A percentile compares a stretch with the other conserved stretches of the same genome.
These are phyloP conservation scores for Vigna unguiculata DNA, from an alignment of 306 rosid genomes.

Conservation along the genomic window DNA sequence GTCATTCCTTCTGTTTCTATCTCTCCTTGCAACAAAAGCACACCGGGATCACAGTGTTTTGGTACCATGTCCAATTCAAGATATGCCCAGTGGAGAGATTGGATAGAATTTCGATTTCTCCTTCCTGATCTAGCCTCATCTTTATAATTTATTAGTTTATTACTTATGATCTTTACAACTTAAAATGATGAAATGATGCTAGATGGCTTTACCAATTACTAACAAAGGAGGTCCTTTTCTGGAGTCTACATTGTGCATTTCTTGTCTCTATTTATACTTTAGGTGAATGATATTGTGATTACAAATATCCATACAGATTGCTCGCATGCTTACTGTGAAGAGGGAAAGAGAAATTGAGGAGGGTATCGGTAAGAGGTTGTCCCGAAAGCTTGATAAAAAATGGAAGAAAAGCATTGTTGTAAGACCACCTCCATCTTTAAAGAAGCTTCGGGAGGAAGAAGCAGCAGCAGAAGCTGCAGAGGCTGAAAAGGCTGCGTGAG, in stretches of 20 bases:
- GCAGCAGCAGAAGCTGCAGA: slow-evolving; percentile 67
- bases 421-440: slow-evolving; percentile 81
- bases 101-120: slow-evolving; percentile 15
- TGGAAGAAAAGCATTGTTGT: slow-evolving; percentile 91
- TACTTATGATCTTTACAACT: neutral
- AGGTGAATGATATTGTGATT: slow-evolving; percentile 37
- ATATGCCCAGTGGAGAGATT: slow-evolving; percentile 16
- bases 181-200: slow-evolving; percentile 5
- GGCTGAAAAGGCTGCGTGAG: slow-evolving; percentile 67
- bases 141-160: slow-evolving; percentile 3
- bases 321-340: slow-evolving; percentile 93
- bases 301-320: slow-evolving; percentile 57
- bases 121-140: neutral
- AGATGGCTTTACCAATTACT: slow-evolving; percentile 21
- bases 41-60: slow-evolving; percentile 21
- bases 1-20: slow-evolving; percentile 23
- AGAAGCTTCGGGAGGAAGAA: slow-evolving; percentile 76
- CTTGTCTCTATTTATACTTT: slow-evolving; percentile 20
- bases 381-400: slow-evolving; percentile 82
- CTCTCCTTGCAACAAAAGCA: neutral
- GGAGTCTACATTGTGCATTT: slow-evolving; percentile 28
- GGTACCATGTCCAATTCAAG: slow-evolving; percentile 24
- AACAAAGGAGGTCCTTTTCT: neutral
- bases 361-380: slow-evolving; percentile 83
- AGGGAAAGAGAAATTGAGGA: slow-evolving; percentile 93